These are phyloP conservation scores for Lasiosphaeria hispida DNA, from an alignment of 495 filamentous ascomycete genomes.

Conservation along the genomic window DNA sequence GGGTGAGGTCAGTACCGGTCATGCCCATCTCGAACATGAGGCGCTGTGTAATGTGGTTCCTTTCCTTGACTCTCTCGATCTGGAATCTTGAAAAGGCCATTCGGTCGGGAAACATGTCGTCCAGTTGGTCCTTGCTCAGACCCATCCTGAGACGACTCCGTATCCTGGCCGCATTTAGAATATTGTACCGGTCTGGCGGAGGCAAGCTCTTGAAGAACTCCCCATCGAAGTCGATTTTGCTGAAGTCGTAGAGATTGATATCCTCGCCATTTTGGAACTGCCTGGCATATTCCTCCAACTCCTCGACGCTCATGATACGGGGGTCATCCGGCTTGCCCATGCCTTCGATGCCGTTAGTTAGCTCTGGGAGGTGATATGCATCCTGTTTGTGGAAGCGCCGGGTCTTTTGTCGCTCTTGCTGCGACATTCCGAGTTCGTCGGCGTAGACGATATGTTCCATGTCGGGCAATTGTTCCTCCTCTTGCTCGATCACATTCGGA, in stretches of 20 bases:
- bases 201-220: slow-evolving; percentile 90
- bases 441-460: slow-evolving; percentile 72
- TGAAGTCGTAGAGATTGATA: slow-evolving; percentile 97
- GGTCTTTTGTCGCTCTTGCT: slow-evolving; percentile 67
- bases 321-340: slow-evolving; percentile 92
- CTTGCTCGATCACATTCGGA: slow-evolving; percentile 38
- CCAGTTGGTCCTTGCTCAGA: slow-evolving; percentile 90
- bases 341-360: slow-evolving; percentile 68
- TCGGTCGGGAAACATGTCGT: slow-evolving; percentile 94
- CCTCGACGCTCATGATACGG: slow-evolving; percentile 89
- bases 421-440: slow-evolving; percentile 79
- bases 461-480: slow-evolving; percentile 66
- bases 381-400: slow-evolving; percentile 88
- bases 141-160: slow-evolving; percentile 90
- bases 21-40: slow-evolving; percentile 94
- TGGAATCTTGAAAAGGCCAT: slow-evolving; percentile 97
- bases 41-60: slow-evolving; percentile 92
- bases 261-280: slow-evolving; percentile 93
- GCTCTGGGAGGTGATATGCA: slow-evolving; percentile 86
- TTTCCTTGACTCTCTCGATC: slow-evolving; percentile 86
- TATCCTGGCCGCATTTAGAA: slow-evolving; percentile 86
- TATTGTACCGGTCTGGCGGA: slow-evolving; percentile 90
- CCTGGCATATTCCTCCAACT: slow-evolving; percentile 86
- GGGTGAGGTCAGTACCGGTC: slow-evolving; percentile 67
- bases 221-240: slow-evolving; percentile 95